Percentiles rank a stretch among this genome's conserved stretches.
These are phyloP conservation scores for Nannochloropsis gaditana DNA, from an alignment of 108 stramenopile species.

Conservation along the genomic window DNA sequence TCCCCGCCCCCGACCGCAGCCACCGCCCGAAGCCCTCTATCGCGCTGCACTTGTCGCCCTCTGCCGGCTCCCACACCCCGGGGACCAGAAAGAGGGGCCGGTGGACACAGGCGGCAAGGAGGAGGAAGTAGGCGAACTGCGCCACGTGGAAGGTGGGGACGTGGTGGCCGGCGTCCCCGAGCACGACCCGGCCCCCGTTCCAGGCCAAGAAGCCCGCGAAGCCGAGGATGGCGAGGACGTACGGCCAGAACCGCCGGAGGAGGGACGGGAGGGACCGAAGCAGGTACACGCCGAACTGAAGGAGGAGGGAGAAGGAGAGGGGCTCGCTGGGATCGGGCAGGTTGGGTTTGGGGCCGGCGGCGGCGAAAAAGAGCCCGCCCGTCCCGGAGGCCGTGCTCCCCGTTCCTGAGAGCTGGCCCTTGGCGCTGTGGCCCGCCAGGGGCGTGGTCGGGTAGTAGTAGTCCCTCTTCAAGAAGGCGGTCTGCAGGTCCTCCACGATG, in stretches of 20 bases:
- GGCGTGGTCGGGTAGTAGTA: conserved; percentile 8
- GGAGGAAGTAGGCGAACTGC: conserved; percentile 33
- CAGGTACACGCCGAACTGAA: neutral
- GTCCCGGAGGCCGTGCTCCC: neutral
- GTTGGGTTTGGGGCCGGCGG: neutral
- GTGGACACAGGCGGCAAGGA: neutral
- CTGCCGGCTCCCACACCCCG: neutral
- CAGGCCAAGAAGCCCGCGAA: conserved; percentile 31
- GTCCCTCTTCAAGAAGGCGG: conserved; percentile 17
- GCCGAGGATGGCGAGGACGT: conserved; percentile 23
- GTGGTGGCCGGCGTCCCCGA: conserved; percentile 43
- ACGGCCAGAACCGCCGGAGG: conserved; percentile 18
- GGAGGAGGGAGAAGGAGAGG: conserved; percentile 9
- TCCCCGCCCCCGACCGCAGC: neutral
- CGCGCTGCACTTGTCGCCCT: neutral
- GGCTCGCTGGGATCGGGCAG: conserved; percentile 2
- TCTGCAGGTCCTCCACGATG: conserved; percentile 35
- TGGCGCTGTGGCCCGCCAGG: neutral
- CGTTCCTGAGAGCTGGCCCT: neutral
- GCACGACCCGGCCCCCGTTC: conserved; percentile 35
- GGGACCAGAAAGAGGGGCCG: neutral
- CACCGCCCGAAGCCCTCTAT: conserved; percentile 26
- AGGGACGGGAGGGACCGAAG: neutral
- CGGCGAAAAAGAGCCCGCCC: neutral
- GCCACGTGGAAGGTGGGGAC: conserved; percentile 32